Evolutionary conservation across 164 flowering plant species (phyloP), one percentile per base, ranked within the genome.

Genomic region (Chloranthus sessilifolius): DNA sequence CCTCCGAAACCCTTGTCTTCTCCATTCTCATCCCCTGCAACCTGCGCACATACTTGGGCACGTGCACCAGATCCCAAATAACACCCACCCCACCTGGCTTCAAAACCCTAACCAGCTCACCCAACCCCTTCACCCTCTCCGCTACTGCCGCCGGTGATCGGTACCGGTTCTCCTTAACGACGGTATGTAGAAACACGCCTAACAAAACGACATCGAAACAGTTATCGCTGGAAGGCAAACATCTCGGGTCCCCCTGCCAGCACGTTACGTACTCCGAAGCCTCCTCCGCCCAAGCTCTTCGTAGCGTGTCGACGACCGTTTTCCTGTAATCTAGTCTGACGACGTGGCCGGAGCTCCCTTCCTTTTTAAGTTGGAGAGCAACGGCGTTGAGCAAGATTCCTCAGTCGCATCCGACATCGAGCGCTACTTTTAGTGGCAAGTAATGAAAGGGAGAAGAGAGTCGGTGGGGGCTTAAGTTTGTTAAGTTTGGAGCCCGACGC

Each of bases 171-270:
- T 89, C 97, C 61, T 77, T 83, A 58, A 95, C 97, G 4, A 83
- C 88, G 48, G 73, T 82, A 66, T 89, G 94, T 44, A 91, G 61
- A 53, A 74, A 81, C 59, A 68, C 82, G 0, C 68, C 89, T 19
- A 96, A 91, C 12, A 85, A 89, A 61, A 91, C 98, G 64, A 80
- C 96, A 54, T 91, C 95, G 61, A 91, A 91, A 66, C 78, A 85
- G 55, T 72, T 68, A 52, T 88, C 92, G 2, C 65, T 65, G 60
- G 88, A 91, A 2, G 98, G 98, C 21, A 91, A 65, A 15, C 80
- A 65, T 43, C 96, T 55, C 11, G 84, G 81, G 60, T 91, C 96
- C 1, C 96, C 98, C 28, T 86, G 83, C 44, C 88, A 59, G 67
- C 88, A 88, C 34, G 96, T 91, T 40, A 91, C 96, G 50, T 88